phyloP scores from a whole-genome alignment of 2,329 filamentous ascomycete species.

The Clarireedia paspali region DNA sequence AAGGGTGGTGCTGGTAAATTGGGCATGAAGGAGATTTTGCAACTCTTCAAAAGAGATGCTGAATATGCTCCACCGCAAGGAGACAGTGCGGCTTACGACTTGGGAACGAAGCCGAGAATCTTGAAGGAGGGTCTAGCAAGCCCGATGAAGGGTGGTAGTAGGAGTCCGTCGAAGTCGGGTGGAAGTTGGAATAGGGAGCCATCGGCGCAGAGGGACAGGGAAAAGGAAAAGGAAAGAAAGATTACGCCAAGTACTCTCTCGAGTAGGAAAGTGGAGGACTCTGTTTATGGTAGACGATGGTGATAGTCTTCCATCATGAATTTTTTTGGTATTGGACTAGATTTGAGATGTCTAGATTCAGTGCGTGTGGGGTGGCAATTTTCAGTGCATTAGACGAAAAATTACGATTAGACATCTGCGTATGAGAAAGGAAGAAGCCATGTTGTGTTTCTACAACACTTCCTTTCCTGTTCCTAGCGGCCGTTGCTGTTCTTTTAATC shows the following conservation, averaged over 20 bases:
- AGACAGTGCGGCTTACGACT: conserved; percentile 15
- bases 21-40: conserved; percentile 86
- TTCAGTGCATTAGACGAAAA: too few species aligned
- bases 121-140: conserved; percentile 18
- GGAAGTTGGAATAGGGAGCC: conserved; percentile 12
- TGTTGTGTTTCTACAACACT: too few species aligned
- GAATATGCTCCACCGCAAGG: conserved; percentile 20
- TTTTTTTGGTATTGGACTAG: neutral
- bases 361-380: too few species aligned
- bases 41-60: conserved; percentile 54
- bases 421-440: too few species aligned
- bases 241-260: conserved; percentile 15
- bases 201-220: conserved; percentile 8
- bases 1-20: conserved; percentile 72
- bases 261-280: conserved; percentile 19
- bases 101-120: conserved; percentile 24
- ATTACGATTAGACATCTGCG: too few species aligned
- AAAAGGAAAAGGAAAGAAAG: conserved; percentile 2
- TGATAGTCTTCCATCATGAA: conserved; percentile 6
- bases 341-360: neutral
- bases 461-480: too few species aligned
- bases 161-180: neutral
- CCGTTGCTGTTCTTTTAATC: too few species aligned
- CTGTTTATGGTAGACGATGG: conserved; percentile 29
- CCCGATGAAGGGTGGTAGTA: conserved; percentile 5